Percentiles rank a stretch among this genome's conserved stretches.
Conservation (phyloP, 805 yeast species). For the Ogataea ramenticola region DNA sequence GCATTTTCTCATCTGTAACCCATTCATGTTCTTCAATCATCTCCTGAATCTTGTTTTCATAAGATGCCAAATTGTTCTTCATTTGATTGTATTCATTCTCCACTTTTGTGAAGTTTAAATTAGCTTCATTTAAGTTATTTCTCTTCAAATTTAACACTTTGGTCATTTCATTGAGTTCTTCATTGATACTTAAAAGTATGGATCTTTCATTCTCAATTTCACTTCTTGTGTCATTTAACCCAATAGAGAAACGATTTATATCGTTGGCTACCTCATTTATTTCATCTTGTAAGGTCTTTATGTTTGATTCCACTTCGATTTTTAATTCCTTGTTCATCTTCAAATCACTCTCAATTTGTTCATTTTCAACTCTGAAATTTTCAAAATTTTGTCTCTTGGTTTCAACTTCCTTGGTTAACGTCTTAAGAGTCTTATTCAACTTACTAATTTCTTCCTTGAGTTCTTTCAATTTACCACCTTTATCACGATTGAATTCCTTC, state of each 20-base stretch:
- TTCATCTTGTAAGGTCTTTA: conserved; percentile 29
- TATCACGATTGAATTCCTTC: conserved; percentile 71
- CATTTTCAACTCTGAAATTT: conserved; percentile 59
- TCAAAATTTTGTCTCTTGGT: conserved; percentile 49
- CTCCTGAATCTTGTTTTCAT: conserved; percentile 33
- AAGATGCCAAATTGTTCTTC: conserved; percentile 16
- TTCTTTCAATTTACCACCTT: conserved; percentile 70
- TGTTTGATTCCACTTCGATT: conserved; percentile 24
- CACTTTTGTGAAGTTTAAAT: conserved; percentile 47
- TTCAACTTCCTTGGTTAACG: conserved; percentile 34
- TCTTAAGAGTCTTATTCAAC: conserved; percentile 29
- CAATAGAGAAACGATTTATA: conserved; percentile 19
- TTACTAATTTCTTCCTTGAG: conserved; percentile 44
- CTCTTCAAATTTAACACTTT: conserved; percentile 34
- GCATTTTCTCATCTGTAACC: conserved; percentile 60
- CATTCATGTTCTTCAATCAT: conserved; percentile 57
- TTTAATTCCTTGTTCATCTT: conserved; percentile 35
- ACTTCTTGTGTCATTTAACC: conserved; percentile 22
- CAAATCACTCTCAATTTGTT: conserved; percentile 57
- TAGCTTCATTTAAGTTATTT: conserved; percentile 38
- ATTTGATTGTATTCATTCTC: conserved; percentile 39
- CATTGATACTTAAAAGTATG: conserved; percentile 60
- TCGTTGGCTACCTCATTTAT: conserved; percentile 17
- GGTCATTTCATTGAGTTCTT: conserved; percentile 62
- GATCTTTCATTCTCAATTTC: conserved; percentile 49